phyloP scores from a whole-genome alignment of 1,139 yeast genomes.

The Saccharomyces hybrid region DNA sequence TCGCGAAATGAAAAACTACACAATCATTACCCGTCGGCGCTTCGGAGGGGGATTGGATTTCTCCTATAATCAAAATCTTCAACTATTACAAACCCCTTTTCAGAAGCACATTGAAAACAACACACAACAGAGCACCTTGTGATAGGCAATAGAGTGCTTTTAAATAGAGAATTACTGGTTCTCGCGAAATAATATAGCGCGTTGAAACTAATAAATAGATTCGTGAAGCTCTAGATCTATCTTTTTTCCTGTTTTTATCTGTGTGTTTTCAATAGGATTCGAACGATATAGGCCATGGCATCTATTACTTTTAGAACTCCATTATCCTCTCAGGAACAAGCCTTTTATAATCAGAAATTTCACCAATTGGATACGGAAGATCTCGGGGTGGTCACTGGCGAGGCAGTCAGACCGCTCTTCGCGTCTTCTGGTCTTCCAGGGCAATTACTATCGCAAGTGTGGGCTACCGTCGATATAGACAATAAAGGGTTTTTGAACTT shows the following conservation, averaged over 20 bases:
- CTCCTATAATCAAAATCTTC: conserved; percentile 5
- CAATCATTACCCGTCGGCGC: neutral
- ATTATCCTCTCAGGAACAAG: conserved; percentile 73
- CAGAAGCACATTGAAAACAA: neutral
- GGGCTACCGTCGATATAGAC: conserved; percentile 85
- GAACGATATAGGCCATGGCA: conserved; percentile 12
- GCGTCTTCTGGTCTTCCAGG: conserved; percentile 84
- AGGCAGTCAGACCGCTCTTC: conserved; percentile 74
- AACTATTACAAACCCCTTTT: neutral
- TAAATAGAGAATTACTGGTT: neutral
- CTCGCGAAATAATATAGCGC: neutral
- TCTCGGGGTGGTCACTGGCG: conserved; percentile 83
- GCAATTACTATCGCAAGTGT: conserved; percentile 72
- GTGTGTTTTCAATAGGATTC: conserved; percentile 1
- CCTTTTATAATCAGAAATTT: conserved; percentile 65
- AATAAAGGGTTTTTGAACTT: conserved; percentile 81
- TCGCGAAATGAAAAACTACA: neutral
- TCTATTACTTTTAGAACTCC: conserved; percentile 31
- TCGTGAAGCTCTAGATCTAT: neutral
- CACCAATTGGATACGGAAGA: conserved; percentile 70
- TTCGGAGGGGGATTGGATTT: conserved; percentile 7
- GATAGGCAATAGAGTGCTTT: neutral
- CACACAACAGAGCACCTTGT: neutral
- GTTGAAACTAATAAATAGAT: neutral
- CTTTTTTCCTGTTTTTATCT: neutral